These are phyloP conservation scores for Mycena sp. DNA, from an alignment of 1,284 basidiomycete genomes.

Conservation along the genomic window DNA sequence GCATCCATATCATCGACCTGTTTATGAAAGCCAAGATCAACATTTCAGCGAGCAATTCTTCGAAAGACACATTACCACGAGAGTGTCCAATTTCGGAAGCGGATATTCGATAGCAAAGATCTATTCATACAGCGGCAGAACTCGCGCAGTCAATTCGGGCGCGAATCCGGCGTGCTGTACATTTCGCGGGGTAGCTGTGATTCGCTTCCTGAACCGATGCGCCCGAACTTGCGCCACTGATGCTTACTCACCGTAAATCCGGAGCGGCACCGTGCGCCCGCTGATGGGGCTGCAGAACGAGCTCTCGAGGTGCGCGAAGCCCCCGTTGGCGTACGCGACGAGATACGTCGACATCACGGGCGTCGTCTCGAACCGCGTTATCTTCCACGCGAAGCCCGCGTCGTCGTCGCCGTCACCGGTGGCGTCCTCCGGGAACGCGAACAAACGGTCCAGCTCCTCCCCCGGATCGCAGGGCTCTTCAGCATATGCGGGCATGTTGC, in stretches of 20 bases:
- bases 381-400: constrained; percentile 57
- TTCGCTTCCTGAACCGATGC: constrained; percentile 14
- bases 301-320: constrained; percentile 79
- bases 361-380: constrained; percentile 80
- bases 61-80: constrained; percentile 62
- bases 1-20: constrained; percentile 18
- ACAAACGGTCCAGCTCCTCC: constrained; percentile 28
- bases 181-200: constrained; percentile 79
- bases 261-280: constrained; percentile 83
- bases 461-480: constrained; percentile 56
- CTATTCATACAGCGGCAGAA: constrained; percentile 91
- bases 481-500: constrained; percentile 77
- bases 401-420: constrained; percentile 20
- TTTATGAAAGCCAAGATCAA: constrained; percentile 80
- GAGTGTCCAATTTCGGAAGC: constrained; percentile 91
- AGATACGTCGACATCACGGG: constrained; percentile 92
- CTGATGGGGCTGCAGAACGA: constrained; percentile 86
- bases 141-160: constrained; percentile 88
- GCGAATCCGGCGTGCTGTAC: constrained; percentile 87
- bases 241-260: constrained; percentile 69
- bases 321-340: constrained; percentile 91
- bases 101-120: constrained; percentile 93
- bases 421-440: not conserved
- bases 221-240: constrained; percentile 14
- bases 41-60: constrained; percentile 47